These are phyloP conservation scores for Goniomonas avonlea DNA, from an alignment of 78 protist species.

Conservation along the genomic window DNA sequence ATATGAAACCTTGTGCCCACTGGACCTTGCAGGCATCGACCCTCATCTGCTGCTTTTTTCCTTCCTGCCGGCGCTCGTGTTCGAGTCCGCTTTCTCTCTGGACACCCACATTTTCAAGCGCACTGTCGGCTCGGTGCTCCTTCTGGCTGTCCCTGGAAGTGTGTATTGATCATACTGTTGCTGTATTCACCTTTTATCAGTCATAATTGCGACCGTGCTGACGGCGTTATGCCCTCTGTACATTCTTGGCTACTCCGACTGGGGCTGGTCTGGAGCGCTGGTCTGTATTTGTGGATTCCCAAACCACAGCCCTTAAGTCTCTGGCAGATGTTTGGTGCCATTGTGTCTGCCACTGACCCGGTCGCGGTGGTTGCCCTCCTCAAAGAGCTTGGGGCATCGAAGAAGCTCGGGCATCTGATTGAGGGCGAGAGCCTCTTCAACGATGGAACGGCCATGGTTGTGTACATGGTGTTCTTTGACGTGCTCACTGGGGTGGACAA, in stretches of 20 bases:
- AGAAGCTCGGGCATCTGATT: constrained; percentile 38
- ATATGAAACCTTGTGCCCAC: too few species aligned
- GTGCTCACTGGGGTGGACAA: not conserved
- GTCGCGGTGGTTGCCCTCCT: constrained; percentile 71
- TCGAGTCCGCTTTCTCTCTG: constrained; percentile 38
- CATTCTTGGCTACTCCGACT: not conserved
- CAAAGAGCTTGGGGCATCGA: constrained; percentile 51
- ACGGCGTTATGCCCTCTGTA: not conserved
- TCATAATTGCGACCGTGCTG: constrained; percentile 22
- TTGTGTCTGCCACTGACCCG: constrained; percentile 68
- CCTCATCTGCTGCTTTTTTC: not conserved
- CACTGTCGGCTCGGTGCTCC: not conserved
- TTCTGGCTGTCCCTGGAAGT: constrained; percentile 46
- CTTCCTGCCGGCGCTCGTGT: constrained; percentile 41
- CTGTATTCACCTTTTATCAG: too few species aligned
- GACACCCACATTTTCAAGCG: constrained; percentile 10
- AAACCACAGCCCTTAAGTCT: not conserved
- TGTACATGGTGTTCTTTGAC: constrained; percentile 20
- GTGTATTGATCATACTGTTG: too few species aligned
- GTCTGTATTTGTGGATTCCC: not conserved
- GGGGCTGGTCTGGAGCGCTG: not conserved
- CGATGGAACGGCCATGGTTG: constrained; percentile 64
- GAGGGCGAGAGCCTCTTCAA: constrained; percentile 65
- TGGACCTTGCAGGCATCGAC: too few species aligned
- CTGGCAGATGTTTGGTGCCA: constrained; percentile 28